These are phyloP conservation scores for Aspergillus ochraceoroseus DNA, from an alignment of 2,329 filamentous ascomycete species.

Conservation along the genomic window DNA sequence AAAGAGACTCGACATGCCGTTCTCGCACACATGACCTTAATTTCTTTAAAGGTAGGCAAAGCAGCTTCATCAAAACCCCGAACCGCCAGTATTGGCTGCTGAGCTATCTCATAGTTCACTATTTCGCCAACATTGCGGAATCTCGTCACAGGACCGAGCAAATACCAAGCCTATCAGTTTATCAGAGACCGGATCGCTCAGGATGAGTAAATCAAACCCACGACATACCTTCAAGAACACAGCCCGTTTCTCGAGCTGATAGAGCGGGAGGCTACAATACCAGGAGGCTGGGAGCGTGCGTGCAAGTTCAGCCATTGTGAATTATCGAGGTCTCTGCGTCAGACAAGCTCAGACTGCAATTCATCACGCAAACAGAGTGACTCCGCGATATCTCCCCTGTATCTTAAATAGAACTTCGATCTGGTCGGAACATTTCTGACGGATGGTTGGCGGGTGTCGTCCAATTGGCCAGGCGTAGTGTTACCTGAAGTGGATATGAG, in stretches of 20 bases:
- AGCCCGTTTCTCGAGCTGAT: constrained; percentile 48
- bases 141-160: constrained; percentile 50
- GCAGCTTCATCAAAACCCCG: constrained; percentile 31
- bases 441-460: constrained; percentile 1
- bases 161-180: constrained; percentile 50
- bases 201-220: rapidly evolving
- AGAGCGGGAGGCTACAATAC: constrained; percentile 48
- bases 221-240: constrained; percentile 47
- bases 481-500: constrained; percentile 33
- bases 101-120: constrained; percentile 50
- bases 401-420: constrained; percentile 1
- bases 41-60: constrained; percentile 32
- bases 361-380: not conserved
- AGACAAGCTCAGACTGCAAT: not conserved
- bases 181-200: not conserved
- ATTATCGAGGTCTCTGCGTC: not conserved
- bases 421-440: not conserved
- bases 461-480: constrained; percentile 25
- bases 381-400: constrained; percentile 2
- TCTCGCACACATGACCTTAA: constrained; percentile 38
- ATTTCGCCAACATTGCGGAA: constrained; percentile 42
- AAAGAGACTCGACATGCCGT: constrained; percentile 26
- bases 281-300: constrained; percentile 51
- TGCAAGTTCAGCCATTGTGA: constrained; percentile 31
- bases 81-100: constrained; percentile 41